Evolutionary conservation across 1,284 basidiomycete species (phyloP).

Genomic region (Pseudozyma sp.): DNA sequence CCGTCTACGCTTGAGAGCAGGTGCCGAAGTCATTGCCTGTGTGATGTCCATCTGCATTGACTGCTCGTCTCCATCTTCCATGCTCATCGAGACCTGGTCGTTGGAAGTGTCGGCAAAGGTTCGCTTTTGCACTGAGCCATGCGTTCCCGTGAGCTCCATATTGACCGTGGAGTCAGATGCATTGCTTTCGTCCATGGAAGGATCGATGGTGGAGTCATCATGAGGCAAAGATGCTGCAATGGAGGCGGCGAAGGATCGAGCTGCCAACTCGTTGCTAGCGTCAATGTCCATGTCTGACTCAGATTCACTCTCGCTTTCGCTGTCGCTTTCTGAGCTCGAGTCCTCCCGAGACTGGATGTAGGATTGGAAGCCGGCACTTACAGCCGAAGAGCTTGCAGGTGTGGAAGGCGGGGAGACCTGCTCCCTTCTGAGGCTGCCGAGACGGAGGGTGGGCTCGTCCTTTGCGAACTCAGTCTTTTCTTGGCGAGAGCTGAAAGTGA

Average conservation of each 20-base stretch:
- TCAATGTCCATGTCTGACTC: slow-evolving; percentile 51
- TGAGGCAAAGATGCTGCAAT: slow-evolving; percentile 46
- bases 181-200: slow-evolving; percentile 25
- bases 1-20: slow-evolving; percentile 37
- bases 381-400: slow-evolving; percentile 36
- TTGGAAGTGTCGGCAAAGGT: slow-evolving; percentile 22
- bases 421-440: slow-evolving; percentile 42
- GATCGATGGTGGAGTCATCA: slow-evolving; percentile 44
- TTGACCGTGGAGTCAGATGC: slow-evolving; percentile 27
- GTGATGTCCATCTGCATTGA: slow-evolving; percentile 48
- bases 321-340: slow-evolving; percentile 41
- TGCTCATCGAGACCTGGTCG: slow-evolving; percentile 24
- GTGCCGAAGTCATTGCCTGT: slow-evolving; percentile 26
- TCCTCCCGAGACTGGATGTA: slow-evolving; percentile 39
- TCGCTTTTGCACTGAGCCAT: slow-evolving; percentile 44
- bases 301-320: slow-evolving; percentile 36
- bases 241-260: slow-evolving; percentile 40
- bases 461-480: slow-evolving; percentile 53
- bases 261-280: slow-evolving; percentile 38
- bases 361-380: slow-evolving; percentile 38
- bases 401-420: slow-evolving; percentile 42
- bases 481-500: slow-evolving; percentile 54
- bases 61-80: slow-evolving; percentile 21
- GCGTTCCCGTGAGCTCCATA: slow-evolving; percentile 51
- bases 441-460: slow-evolving; percentile 53